Conservation (phyloP, 2,329 filamentous ascomycete species). For the Tolypocladium tropicale region DNA sequence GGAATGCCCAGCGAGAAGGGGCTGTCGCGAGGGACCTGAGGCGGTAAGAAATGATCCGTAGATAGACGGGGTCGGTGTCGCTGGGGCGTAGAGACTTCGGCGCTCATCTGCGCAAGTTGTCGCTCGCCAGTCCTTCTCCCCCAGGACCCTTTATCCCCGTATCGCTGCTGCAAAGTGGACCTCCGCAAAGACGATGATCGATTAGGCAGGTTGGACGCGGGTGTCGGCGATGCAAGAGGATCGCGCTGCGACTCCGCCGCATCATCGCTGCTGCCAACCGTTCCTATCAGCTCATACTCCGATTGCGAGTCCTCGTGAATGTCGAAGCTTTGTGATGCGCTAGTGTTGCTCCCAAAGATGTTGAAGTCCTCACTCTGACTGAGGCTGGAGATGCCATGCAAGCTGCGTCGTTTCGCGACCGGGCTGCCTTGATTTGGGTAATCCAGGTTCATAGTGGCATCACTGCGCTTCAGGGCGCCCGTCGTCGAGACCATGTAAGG, state of each 20-base stretch:
- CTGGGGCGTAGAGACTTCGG: constrained; percentile 47
- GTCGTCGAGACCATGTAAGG: constrained; percentile 30
- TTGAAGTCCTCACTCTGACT: constrained; percentile 51
- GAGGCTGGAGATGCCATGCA: constrained; percentile 63
- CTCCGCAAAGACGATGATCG: constrained; percentile 70
- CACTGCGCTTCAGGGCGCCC: constrained; percentile 85
- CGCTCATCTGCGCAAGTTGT: constrained; percentile 37
- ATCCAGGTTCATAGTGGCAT: constrained; percentile 81
- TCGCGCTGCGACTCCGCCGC: constrained; percentile 24
- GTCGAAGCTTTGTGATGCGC: constrained; percentile 36
- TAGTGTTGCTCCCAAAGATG: constrained; percentile 57
- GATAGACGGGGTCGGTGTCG: constrained; percentile 64
- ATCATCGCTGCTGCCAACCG: constrained; percentile 9
- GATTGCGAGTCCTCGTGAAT: constrained; percentile 35
- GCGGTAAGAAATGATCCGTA: constrained; percentile 65
- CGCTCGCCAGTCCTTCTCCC: constrained; percentile 48
- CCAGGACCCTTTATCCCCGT: constrained; percentile 57
- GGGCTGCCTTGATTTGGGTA: constrained; percentile 71
- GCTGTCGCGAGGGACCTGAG: constrained; percentile 49
- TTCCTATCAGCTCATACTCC: constrained; percentile 44
- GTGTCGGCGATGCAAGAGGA: constrained; percentile 30
- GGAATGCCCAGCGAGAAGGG: constrained; percentile 48
- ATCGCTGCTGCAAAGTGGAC: constrained; percentile 79
- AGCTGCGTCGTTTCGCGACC: constrained; percentile 79
- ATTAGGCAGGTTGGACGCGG: constrained; percentile 48